Evolutionary conservation across 2,329 filamentous ascomycete genomes (phyloP), one percentile per base, ranked within the genome.

Genomic region (Penicillium concentricum): DNA sequence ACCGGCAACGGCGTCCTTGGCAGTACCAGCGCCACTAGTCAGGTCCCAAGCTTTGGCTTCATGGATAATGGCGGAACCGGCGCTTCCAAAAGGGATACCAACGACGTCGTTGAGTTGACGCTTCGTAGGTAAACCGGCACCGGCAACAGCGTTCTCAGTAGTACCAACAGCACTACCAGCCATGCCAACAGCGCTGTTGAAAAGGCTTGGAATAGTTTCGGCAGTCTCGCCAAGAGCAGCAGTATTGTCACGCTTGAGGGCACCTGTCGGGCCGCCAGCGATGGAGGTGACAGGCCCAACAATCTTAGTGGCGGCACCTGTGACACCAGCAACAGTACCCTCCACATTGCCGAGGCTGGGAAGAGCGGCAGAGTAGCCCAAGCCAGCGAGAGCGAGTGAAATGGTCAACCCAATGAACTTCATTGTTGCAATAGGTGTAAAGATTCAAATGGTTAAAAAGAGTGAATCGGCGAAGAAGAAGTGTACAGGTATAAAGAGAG

Each of bases 341-440:
- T 53, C 42, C 24, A 58, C 37, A 16, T 41, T 39, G 32, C 51
- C 47, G 28, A 63, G 37, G 24, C 43, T 20, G 28, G 72, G 71
- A 30, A 74, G 58, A 42, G 69, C 69, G 34, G 65, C 66, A 30
- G 70, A 64, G 38, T 66, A 68, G 44, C 65, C 67, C 58, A 66
- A 56, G 60, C 70, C 61, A 52, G 67, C 67, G 51, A 74, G 41
- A 41, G 70, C 70, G 26, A 74, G 60, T 35, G 71, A 67, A 51
- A 68, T 53, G 39, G 68, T 46, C 50, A 74, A 61, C 64, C 68
- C 68, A 61, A 69, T 69, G 67, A 74, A 69, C 69, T 73, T 74
- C 72, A 74, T 74, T 57, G 41, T 72, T 57, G 56, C 55, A 49
- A 46, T 62, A 42, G 41, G 54, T 15, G 2, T 5, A 43, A 42